Percentiles rank a stretch among this genome's conserved stretches.
phyloP scores from a whole-genome alignment of 768 basidiomycete genomes.

The Hygrocybe punicea region DNA sequence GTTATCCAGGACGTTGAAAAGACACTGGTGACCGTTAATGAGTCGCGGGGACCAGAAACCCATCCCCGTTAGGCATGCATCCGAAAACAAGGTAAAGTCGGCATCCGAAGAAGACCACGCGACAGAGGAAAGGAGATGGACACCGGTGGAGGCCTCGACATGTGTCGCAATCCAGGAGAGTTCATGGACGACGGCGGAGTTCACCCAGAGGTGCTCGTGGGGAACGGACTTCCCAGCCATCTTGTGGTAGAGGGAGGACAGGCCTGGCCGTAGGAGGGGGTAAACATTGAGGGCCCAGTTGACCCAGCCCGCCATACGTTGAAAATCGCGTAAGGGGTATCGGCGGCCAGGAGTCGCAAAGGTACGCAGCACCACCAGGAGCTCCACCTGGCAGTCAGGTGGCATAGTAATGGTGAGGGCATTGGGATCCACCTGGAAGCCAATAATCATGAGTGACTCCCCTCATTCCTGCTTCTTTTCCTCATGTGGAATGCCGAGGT shows the following conservation, averaged over 20 bases:
- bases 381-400: background rate
- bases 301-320: conserved; percentile 25
- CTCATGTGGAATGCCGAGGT: conserved; percentile 28
- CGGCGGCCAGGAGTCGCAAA: background rate
- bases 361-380: too few species aligned
- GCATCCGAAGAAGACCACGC: too few species aligned
- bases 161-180: conserved; percentile 1
- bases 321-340: background rate
- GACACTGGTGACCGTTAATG: too few species aligned
- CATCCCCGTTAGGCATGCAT: too few species aligned
- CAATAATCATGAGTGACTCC: conserved; percentile 23
- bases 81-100: too few species aligned
- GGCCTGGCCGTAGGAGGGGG: conserved; percentile 24
- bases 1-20: too few species aligned
- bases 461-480: conserved; percentile 30
- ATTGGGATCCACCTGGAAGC: conserved; percentile 29
- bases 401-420: conserved; percentile 16
- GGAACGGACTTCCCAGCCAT: conserved; percentile 14
- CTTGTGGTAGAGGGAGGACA: conserved; percentile 28
- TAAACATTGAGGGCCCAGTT: conserved; percentile 36
- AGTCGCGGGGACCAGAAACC: too few species aligned
- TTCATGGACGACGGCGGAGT: background rate
- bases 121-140: conserved; percentile 1
- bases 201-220: background rate
- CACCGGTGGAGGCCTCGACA: background rate